Evolutionary conservation across 495 filamentous ascomycete species (phyloP), one percentile per base, ranked within the genome.

Genomic region (Monascus purpureus): DNA sequence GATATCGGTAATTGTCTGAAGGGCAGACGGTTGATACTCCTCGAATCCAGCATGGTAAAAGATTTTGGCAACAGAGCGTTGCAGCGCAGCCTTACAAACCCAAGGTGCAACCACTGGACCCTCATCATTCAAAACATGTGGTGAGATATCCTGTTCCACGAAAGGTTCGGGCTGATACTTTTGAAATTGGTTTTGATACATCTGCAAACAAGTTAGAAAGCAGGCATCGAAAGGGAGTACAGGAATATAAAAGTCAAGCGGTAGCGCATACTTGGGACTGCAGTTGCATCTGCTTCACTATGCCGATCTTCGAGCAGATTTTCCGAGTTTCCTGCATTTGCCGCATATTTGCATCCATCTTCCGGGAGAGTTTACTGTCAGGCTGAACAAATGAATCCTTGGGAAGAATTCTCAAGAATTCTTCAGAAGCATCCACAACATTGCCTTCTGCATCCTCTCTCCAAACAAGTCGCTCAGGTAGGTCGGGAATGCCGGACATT

Each of bases 271-370:
- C 86, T 72, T 94, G 90, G 28, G 86, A 80, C 47, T 99, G 92
- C 18, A 94, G 65, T 52, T 96, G 92, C 90, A 99, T 99, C 61
- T 99, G 90, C 65, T 96, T 99, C 50, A 99, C 86, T 37, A 99
- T 80, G 17, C 82, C 76, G 47, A 96, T 87, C 54, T 96, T 96
- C 2, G 85, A 86, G 49, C 82, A 92, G 8, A 99, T 70, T 52
- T 95, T 96, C 42, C 92, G 68, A 0, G 90, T 96, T 37, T 95
- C 88, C 52, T 99, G 90, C 77, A 96, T 85, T 47, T 95, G 86
- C 24, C 72, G 71, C 63, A 96, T 80, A 43, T 99, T 99, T 31
- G 74, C 74, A 38, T 93, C 81, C 46, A 99, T 72, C 50, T 75
- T 87, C 31, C 66, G 66, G n/a, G 80, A 71, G 16, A 99, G 50